Evolutionary conservation across 1,284 basidiomycete genomes (phyloP).

Genomic region (Amylostereum areolatum): DNA sequence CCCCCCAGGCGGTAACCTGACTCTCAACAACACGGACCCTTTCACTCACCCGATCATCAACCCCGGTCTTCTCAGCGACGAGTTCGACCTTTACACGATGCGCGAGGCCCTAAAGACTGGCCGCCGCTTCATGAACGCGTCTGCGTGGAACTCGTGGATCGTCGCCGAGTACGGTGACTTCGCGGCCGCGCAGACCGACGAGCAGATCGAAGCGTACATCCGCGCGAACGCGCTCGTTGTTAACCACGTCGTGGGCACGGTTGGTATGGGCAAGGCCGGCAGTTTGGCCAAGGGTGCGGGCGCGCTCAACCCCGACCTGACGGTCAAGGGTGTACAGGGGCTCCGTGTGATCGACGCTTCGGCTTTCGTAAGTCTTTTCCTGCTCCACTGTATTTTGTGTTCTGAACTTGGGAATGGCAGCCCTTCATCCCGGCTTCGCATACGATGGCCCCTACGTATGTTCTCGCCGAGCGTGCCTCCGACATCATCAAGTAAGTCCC

Average conservation of each 20-base stretch:
- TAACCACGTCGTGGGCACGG: neutral
- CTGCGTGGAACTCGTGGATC: neutral
- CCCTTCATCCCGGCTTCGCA: constrained; percentile 15
- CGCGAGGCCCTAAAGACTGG: constrained; percentile 25
- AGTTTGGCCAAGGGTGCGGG: constrained; percentile 1
- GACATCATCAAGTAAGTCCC: constrained; percentile 16
- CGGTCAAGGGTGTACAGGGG: neutral
- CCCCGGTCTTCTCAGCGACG: constrained; percentile 24
- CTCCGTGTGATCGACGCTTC: neutral
- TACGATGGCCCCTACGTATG: constrained; percentile 12
- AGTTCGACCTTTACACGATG: constrained; percentile 30
- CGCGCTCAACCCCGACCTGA: neutral
- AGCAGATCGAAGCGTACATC: neutral
- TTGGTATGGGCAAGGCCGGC: constrained; percentile 8
- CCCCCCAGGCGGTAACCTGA: constrained; percentile 26
- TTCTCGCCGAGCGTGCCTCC: constrained; percentile 15
- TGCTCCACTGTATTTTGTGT: neutral
- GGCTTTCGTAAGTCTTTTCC: neutral
- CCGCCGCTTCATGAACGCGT: neutral
- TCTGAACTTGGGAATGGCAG: constrained; percentile 1
- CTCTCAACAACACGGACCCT: constrained; percentile 27
- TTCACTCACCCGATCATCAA: constrained; percentile 35
- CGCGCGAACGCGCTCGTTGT: neutral
- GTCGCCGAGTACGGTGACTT: neutral
- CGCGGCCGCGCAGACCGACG: neutral